Evolutionary conservation across 352 stramenopile species (phyloP), one percentile per base, ranked within the genome.

Genomic region (Phytophthora niederhauseri): DNA sequence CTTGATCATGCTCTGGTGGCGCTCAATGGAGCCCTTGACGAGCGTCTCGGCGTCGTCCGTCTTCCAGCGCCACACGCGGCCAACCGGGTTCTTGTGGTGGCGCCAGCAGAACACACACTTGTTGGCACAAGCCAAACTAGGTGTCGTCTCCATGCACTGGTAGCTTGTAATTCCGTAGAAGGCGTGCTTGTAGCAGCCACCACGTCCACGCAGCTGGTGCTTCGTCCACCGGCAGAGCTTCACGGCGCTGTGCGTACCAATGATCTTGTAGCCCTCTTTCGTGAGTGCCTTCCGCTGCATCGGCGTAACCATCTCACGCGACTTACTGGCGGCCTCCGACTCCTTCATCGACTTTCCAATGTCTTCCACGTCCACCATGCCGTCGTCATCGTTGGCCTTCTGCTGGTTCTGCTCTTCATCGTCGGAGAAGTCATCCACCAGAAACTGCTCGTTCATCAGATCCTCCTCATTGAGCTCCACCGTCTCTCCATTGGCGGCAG

Each of bases 211-310:
- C 15, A 99, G 80, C 67, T 99, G 97, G 75, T 99, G 95, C 77
- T 99, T 99, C 12, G 97, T 99, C 98, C 98, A 99, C 12, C 98
- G 93, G 62, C 98, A 99, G 5, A 99, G 79, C 81, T 99, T 99
- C 31, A 99, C 98, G 17, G 97, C 98, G 57, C 90, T 98, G 75
- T 99, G 98, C 3, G 93, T 98, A 17, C 98, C 98, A 70, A 99
- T 99, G 66, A 99, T 92, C 72, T 98, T 98, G 81, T 99, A 99
- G 11, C 97, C 98, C 85, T 99, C 97, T 76, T 99, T 99, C 22
- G 95, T 98, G 1, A 98, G 77, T 77, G 85, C 72, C 84, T 98
- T 90, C 66, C 91, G 87, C 73, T 99, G 97, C 79, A 97, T 96
- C 1, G 90, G 90, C 7, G 97, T 99, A 11, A 99, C 90, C 97